A percentile compares a stretch with the other conserved stretches of the same genome.
These are phyloP conservation scores for Ploettnerulaceae sp. DNA, from an alignment of 2,329 filamentous ascomycete species.

Conservation along the genomic window DNA sequence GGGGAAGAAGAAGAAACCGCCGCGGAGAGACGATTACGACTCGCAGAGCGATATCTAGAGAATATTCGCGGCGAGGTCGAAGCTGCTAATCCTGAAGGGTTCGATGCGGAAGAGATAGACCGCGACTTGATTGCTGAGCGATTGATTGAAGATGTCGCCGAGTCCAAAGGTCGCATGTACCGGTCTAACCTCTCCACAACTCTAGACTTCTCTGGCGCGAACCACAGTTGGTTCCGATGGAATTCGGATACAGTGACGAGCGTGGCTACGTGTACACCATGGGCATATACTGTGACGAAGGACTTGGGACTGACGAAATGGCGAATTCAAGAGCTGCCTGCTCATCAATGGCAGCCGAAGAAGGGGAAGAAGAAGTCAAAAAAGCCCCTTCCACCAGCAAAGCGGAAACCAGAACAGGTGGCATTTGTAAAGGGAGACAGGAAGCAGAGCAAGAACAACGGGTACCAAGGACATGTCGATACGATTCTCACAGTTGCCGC, in stretches of 20 bases:
- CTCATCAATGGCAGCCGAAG: conserved; percentile 54
- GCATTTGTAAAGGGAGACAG: conserved; percentile 58
- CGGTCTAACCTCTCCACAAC: conserved; percentile 64
- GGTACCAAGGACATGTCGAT: conserved; percentile 72
- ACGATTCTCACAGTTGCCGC: conserved; percentile 80
- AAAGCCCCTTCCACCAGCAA: conserved; percentile 53
- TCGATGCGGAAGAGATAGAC: conserved; percentile 92
- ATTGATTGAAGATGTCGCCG: conserved; percentile 85
- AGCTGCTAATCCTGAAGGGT: conserved; percentile 70
- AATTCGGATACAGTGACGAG: conserved; percentile 75
- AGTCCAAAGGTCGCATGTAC: conserved; percentile 86
- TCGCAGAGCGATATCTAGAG: conserved; percentile 89
- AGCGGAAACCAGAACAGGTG: conserved; percentile 58
- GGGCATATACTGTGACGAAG: conserved; percentile 83
- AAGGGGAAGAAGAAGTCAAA: conserved; percentile 47
- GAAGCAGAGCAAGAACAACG: conserved; percentile 55
- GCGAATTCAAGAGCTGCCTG: conserved; percentile 66
- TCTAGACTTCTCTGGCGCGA: conserved; percentile 63
- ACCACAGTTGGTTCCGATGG: conserved; percentile 69
- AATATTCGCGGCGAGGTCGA: conserved; percentile 78
- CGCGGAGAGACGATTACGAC: conserved; percentile 76
- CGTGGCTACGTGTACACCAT: conserved; percentile 72
- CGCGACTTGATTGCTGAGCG: conserved; percentile 86
- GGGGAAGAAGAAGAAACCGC: conserved; percentile 68
- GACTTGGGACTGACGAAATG: conserved; percentile 85